Conservation (phyloP, 306 rosid species). For the Rosa persica region DNA sequence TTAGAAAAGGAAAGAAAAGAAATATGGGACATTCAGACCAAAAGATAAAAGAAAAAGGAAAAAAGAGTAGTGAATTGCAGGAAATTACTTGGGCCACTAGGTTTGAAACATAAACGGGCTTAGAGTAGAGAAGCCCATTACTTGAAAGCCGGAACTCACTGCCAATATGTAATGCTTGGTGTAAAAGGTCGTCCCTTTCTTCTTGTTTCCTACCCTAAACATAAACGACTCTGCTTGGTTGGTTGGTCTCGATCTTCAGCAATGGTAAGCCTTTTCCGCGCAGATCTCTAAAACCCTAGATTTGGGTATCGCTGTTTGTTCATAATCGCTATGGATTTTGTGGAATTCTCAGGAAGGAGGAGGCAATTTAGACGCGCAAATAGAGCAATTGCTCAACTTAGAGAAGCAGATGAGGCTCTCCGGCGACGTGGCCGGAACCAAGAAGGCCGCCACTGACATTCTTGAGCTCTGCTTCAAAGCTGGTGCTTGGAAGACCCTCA, state of each 20-base stretch:
- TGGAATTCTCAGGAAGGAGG: constrained; percentile 49
- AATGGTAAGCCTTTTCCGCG: background rate
- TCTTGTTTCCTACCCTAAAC: background rate
- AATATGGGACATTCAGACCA: too few species aligned
- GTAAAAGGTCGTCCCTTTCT: background rate
- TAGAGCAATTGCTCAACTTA: constrained; percentile 73
- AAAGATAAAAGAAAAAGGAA: too few species aligned
- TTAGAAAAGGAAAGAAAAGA: too few species aligned
- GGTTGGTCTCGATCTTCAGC: background rate
- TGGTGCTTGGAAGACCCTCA: constrained; percentile 78
- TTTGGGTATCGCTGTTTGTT: background rate
- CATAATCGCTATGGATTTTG: background rate
- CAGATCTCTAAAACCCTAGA: background rate
- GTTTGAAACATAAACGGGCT: too few species aligned
- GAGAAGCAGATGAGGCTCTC: constrained; percentile 90
- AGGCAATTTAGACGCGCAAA: constrained; percentile 53
- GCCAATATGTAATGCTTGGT: too few species aligned
- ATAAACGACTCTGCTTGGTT: too few species aligned
- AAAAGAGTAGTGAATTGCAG: too few species aligned
- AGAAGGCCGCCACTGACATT: constrained; percentile 76
- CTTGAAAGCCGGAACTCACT: too few species aligned
- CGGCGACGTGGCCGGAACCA: constrained; percentile 75
- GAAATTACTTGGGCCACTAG: too few species aligned
- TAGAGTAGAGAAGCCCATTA: background rate
- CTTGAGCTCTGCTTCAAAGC: constrained; percentile 80